Evolutionary conservation across 2,329 filamentous ascomycete genomes (phyloP).

Genomic region (Colletotrichum sansevieriae): DNA sequence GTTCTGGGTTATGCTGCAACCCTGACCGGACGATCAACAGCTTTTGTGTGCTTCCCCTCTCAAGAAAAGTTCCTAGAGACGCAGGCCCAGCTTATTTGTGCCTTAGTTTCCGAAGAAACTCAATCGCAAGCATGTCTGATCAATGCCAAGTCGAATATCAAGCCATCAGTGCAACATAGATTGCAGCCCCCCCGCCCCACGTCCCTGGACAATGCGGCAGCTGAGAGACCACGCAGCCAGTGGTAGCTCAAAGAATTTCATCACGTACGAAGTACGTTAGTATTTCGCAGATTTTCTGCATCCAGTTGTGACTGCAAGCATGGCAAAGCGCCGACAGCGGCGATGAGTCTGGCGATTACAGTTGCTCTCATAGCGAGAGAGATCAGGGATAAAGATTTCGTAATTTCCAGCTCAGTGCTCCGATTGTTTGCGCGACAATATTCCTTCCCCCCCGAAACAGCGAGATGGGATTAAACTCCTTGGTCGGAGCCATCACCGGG

Average conservation of each 20-base stretch:
- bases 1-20: neutral
- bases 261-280: neutral
- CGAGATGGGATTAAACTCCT: neutral
- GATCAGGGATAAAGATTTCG: too few species aligned
- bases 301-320: too few species aligned
- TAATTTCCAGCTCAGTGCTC: too few species aligned
- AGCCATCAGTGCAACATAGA: neutral
- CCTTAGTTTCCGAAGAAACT: neutral
- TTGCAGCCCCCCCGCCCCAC: neutral
- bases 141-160: neutral
- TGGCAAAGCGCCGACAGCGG: too few species aligned
- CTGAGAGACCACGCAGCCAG: neutral
- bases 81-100: neutral
- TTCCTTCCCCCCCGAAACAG: too few species aligned
- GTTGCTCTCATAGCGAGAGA: too few species aligned
- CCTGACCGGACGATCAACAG: constrained; percentile 13
- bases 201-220: neutral
- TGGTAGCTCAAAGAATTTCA: neutral
- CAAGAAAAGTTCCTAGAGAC: too few species aligned
- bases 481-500: neutral
- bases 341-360: too few species aligned
- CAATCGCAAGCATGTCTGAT: neutral
- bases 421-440: too few species aligned
- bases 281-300: too few species aligned
- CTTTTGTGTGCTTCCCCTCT: neutral